Evolutionary conservation across 169 alveolate species (phyloP).

Genomic region (Eimeria brunetti): DNA sequence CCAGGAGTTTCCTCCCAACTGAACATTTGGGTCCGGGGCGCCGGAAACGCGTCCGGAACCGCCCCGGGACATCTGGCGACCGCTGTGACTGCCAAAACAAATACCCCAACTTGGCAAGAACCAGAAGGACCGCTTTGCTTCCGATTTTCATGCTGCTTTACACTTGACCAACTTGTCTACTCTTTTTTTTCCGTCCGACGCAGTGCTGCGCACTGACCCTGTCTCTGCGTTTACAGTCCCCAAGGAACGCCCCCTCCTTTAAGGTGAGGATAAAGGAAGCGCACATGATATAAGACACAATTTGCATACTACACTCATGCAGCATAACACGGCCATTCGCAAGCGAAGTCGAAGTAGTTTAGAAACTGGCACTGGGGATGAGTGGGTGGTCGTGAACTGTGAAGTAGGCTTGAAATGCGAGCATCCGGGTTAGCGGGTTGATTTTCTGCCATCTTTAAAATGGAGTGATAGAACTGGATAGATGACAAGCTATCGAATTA

Average conservation of each 20-base stretch:
- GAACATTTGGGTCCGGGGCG: conserved; percentile 60
- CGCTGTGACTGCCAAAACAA: conserved; percentile 42
- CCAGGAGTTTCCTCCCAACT: conserved; percentile 21
- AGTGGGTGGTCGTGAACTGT: conserved; percentile 9
- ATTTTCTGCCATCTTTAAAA: not conserved
- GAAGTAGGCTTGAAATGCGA: not conserved
- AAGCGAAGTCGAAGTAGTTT: not conserved
- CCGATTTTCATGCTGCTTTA: not conserved
- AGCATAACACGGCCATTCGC: not conserved
- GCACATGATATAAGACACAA: not conserved
- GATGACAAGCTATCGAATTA: not conserved
- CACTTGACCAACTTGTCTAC: conserved; percentile 27
- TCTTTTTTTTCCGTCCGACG: conserved; percentile 4
- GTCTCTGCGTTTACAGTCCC: conserved; percentile 54
- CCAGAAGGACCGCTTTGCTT: conserved; percentile 36
- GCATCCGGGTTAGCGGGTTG: not conserved
- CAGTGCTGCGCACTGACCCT: conserved; percentile 51
- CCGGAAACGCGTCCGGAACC: conserved; percentile 62
- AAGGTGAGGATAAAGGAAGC: conserved; percentile 27
- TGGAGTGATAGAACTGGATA: not conserved
- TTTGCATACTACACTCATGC: not conserved
- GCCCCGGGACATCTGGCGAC: conserved; percentile 50
- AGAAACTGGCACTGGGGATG: conserved; percentile 1
- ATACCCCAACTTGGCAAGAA: conserved; percentile 14
- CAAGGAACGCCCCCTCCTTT: conserved; percentile 48